Evolutionary conservation across 2,329 filamentous ascomycete genomes (phyloP).

Genomic region (Epichloe coenophiala): DNA sequence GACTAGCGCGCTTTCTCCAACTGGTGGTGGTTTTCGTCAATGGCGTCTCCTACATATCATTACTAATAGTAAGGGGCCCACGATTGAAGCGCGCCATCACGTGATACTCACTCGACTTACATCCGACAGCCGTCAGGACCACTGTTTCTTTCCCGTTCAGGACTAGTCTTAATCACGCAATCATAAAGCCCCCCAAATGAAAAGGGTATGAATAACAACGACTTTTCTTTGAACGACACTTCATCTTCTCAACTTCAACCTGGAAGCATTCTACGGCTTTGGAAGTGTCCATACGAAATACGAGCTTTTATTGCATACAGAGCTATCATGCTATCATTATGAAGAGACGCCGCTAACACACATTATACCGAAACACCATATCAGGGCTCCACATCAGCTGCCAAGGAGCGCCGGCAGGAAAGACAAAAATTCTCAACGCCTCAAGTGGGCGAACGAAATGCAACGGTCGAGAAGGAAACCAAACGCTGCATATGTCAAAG

Average conservation of each 20-base stretch:
- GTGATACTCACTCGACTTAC: not conserved
- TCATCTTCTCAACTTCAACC: conserved; percentile 10
- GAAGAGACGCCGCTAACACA: conserved; percentile 1
- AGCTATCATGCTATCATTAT: conserved; percentile 8
- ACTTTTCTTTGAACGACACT: conserved; percentile 6
- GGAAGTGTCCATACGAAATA: conserved; percentile 2
- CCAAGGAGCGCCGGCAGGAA: not conserved
- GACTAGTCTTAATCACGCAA: conserved; percentile 20
- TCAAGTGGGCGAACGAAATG: not conserved
- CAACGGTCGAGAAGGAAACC: not conserved
- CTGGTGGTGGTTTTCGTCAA: not conserved
- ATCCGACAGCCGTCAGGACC: conserved; percentile 1
- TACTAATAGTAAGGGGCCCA: not conserved
- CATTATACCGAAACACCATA: not conserved
- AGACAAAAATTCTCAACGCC: not conserved
- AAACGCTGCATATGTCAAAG: conserved; percentile 5
- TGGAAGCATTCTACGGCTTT: conserved; percentile 3
- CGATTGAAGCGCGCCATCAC: not conserved
- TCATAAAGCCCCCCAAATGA: conserved; percentile 13
- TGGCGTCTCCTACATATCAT: not conserved
- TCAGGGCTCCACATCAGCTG: not conserved
- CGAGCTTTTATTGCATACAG: conserved; percentile 11
- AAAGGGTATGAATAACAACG: conserved; percentile 8
- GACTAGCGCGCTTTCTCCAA: not conserved
- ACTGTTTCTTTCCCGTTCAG: conserved; percentile 6